Evolutionary conservation across 2,329 filamentous ascomycete genomes (phyloP).

Genomic region (Trichoderma sp.): DNA sequence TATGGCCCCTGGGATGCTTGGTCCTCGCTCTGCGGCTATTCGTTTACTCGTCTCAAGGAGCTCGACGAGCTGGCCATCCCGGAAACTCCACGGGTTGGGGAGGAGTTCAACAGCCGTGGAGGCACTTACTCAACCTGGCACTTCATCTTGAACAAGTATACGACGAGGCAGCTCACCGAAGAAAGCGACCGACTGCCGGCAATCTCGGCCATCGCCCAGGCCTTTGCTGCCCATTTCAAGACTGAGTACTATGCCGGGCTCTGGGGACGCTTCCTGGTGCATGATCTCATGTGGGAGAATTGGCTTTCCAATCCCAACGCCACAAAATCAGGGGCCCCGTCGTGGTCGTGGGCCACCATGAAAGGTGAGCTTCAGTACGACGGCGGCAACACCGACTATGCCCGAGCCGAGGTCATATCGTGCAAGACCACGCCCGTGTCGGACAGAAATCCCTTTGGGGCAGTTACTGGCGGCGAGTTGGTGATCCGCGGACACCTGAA

Average conservation of each 20-base stretch:
- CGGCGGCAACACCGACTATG: background rate
- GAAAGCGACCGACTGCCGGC: background rate
- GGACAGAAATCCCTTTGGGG: background rate
- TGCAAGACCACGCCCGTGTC: background rate
- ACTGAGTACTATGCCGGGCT: background rate
- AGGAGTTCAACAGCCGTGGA: background rate
- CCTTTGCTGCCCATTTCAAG: background rate
- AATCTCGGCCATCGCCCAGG: background rate
- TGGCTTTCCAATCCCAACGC: constrained; percentile 1
- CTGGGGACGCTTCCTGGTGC: background rate
- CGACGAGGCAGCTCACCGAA: background rate
- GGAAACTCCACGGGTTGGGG: background rate
- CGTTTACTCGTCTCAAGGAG: background rate
- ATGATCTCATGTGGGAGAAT: background rate
- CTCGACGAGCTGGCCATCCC: background rate
- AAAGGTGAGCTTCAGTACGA: background rate
- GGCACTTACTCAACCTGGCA: background rate
- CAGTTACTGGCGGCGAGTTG: background rate
- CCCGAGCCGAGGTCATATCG: background rate
- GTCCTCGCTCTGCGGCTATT: constrained; percentile 4
- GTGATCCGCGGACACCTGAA: background rate
- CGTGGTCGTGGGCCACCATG: constrained; percentile 5
- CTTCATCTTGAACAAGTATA: background rate
- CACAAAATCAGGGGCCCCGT: background rate
- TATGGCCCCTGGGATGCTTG: background rate